A percentile compares a stretch with the other conserved stretches of the same genome.
Conservation (phyloP, 2,329 filamentous ascomycete genomes). For the Fusarium beomiforme region DNA sequence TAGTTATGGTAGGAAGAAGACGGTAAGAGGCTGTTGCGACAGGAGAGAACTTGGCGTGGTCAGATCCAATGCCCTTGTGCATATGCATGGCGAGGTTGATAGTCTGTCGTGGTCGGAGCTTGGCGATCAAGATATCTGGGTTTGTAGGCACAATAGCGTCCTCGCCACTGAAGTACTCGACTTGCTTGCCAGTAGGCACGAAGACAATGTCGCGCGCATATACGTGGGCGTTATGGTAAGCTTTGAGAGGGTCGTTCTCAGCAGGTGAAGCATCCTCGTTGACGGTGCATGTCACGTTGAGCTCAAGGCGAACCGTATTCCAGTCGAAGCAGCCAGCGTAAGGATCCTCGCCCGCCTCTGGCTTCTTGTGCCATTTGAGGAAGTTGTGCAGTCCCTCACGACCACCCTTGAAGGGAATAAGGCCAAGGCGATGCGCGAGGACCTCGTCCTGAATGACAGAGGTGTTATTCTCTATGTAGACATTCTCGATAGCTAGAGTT, state of each 20-base stretch:
- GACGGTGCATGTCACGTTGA: constrained; percentile 83
- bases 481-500: constrained; percentile 91
- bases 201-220: constrained; percentile 84
- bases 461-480: constrained; percentile 96
- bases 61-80: constrained; percentile 91
- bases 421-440: constrained; percentile 85
- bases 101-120: constrained; percentile 89
- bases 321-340: constrained; percentile 75
- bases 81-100: constrained; percentile 91
- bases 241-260: constrained; percentile 83
- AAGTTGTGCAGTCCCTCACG: constrained; percentile 79
- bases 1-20: constrained; percentile 87
- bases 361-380: constrained; percentile 84
- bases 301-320: constrained; percentile 84
- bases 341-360: constrained; percentile 68
- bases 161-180: constrained; percentile 73
- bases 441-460: constrained; percentile 99
- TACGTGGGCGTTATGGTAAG: constrained; percentile 86
- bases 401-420: constrained; percentile 87
- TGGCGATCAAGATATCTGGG: constrained; percentile 93
- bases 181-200: constrained; percentile 78
- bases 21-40: constrained; percentile 95
- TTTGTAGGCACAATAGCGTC: constrained; percentile 80
- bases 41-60: constrained; percentile 97
- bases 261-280: constrained; percentile 76